Evolutionary conservation across 129 eudicot genomes (phyloP), one percentile per base, ranked within the genome.

Genomic region (Pulicaria dysenterica): DNA sequence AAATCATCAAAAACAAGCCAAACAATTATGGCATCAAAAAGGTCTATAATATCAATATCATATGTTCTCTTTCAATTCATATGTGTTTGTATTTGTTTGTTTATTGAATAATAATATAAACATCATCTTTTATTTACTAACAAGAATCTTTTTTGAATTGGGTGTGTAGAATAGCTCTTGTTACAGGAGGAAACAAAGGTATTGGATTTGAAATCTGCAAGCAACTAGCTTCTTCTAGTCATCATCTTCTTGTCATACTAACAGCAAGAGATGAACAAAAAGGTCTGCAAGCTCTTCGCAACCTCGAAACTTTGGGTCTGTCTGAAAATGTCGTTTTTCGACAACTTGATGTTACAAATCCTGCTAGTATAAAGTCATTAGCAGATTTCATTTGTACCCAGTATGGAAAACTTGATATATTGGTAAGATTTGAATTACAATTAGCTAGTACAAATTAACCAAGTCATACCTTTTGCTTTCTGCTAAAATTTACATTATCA

Each of bases 121-220:
- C 17, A 61, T 38, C 48, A 14, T 61, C 67, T 6, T 61, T 61
- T 38, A 39, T 39, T 13, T 61, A 61, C 3, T 3, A 39, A 16
- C 61, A 38, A 39, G 17, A 69, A 54, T 15, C 16, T 9, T 70
- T 53, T 70, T 55, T 70, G 43, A 57, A 34, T 57, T 72, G 76
- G 13, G 13, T 31, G 13, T 31, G n/a, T 57, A 72, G 76, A 46
- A 72, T 72, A 57, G 76, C 76, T 24, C 46, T 72, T 72, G 67
- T 72, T 58, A 72, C 76, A 7, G 76, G 67, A 72, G 76, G 67
- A 55, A 58, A 72, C 76, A 72, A 72, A 58, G 67, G 67, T 44
- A 34, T 72, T 15, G 76, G 76, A 4, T 46, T 72, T 11, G 76
- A 72, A 36, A 58, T 72, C 58, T 72, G 67, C 8, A 72, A 44